phyloP scores from a whole-genome alignment of 192 early-diverging fungal species.

The Ambispora gerdemannii region DNA sequence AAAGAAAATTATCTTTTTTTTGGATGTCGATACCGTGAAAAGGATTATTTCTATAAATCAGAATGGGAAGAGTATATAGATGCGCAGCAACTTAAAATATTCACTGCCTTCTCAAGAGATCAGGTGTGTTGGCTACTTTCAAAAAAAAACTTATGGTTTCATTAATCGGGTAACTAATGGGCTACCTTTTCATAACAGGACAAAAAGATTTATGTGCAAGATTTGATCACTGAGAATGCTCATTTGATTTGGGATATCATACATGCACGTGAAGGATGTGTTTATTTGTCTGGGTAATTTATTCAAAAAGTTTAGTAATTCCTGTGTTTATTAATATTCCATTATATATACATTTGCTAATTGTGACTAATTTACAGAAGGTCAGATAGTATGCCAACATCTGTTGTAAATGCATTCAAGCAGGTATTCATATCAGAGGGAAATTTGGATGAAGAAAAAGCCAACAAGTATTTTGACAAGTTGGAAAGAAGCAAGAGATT shows the following conservation, averaged over 20 bases:
- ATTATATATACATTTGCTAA: background rate
- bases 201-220: constrained; percentile 79
- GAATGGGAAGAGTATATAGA: constrained; percentile 59
- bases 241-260: constrained; percentile 65
- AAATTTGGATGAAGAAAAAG: constrained; percentile 49
- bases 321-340: background rate
- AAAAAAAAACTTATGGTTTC: background rate
- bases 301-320: background rate
- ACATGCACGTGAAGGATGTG: constrained; percentile 46
- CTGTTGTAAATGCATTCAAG: constrained; percentile 64
- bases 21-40: constrained; percentile 69
- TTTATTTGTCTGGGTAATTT: constrained; percentile 73
- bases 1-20: constrained; percentile 76
- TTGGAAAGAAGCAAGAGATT: constrained; percentile 69
- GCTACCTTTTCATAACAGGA: constrained; percentile 43
- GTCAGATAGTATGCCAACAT: constrained; percentile 70
- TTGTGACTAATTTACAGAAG: constrained; percentile 43
- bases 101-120: constrained; percentile 87
- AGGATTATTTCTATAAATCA: constrained; percentile 72
- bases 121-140: constrained; percentile 40
- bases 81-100: constrained; percentile 54
- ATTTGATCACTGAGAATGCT: constrained; percentile 59
- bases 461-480: constrained; percentile 53
- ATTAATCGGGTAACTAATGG: background rate
- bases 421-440: constrained; percentile 54